A percentile compares a stretch with the other conserved stretches of the same genome.
These are phyloP conservation scores for Coccinonectria pachysandricola DNA, from an alignment of 2,329 filamentous ascomycete species.

Conservation along the genomic window DNA sequence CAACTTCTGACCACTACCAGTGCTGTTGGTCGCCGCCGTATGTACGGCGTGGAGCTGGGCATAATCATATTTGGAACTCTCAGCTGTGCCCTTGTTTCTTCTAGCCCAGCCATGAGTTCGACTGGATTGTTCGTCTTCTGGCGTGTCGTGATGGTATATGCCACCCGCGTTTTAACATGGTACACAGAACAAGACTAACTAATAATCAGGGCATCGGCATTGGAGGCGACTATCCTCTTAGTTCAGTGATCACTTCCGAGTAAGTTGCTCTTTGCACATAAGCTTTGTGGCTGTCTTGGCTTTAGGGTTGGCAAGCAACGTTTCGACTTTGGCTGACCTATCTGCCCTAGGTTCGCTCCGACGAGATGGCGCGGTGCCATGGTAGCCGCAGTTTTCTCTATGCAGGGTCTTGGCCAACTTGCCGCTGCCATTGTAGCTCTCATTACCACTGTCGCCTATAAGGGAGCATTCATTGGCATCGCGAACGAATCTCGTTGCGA, in stretches of 20 bases:
- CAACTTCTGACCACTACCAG: slow-evolving; percentile 14
- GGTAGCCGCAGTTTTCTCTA: slow-evolving; percentile 75
- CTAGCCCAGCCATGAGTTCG: slow-evolving; percentile 49
- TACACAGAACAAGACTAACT: slow-evolving; percentile 6
- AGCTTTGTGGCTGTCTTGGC: too few species aligned
- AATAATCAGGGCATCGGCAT: slow-evolving; percentile 54
- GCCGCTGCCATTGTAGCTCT: slow-evolving; percentile 60
- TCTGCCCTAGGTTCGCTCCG: slow-evolving; percentile 54
- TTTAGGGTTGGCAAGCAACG: too few species aligned
- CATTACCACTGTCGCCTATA: slow-evolving; percentile 57
- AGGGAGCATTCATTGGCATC: slow-evolving; percentile 34
- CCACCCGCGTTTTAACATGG: not conserved
- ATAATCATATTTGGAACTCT: slow-evolving; percentile 64
- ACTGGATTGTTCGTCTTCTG: slow-evolving; percentile 60
- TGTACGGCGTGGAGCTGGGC: slow-evolving; percentile 71
- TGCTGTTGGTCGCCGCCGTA: slow-evolving; percentile 62
- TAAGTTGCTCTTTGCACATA: slow-evolving; percentile 17
- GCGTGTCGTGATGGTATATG: slow-evolving; percentile 57
- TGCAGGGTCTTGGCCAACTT: slow-evolving; percentile 77
- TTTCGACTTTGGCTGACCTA: too few species aligned
- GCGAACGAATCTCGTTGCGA: slow-evolving; percentile 40
- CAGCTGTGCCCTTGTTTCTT: slow-evolving; percentile 52
- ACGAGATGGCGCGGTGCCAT: slow-evolving; percentile 75
- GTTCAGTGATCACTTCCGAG: slow-evolving; percentile 73
- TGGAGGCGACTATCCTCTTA: slow-evolving; percentile 74